These are phyloP conservation scores for Naegleria fowleri DNA, from an alignment of 208 protist genomes.

Conservation along the genomic window DNA sequence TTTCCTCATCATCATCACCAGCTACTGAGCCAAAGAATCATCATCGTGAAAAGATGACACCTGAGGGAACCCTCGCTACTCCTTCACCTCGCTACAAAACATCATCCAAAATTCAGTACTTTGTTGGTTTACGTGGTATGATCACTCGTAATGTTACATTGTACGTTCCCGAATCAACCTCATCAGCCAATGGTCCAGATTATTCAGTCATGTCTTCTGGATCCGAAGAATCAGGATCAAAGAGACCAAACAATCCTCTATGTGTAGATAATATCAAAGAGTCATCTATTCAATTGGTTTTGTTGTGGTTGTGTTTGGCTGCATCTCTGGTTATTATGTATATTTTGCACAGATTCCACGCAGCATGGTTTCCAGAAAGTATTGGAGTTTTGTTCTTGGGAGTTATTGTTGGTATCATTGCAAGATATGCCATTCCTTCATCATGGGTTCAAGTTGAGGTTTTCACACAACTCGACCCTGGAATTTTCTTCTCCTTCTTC, in stretches of 20 bases:
- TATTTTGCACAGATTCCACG: constrained; percentile 18
- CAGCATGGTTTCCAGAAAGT: constrained; percentile 20
- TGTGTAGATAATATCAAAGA: constrained; percentile 16
- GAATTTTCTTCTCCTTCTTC: constrained; percentile 16
- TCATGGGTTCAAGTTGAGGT: neutral
- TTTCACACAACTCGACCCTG: constrained; percentile 26
- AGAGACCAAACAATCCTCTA: neutral
- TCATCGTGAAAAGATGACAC: no score
- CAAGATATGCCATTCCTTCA: neutral
- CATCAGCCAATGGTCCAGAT: neutral
- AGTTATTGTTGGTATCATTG: neutral
- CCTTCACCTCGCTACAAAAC: no score
- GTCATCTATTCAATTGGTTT: neutral
- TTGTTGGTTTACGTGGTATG: neutral
- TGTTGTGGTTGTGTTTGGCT: neutral
- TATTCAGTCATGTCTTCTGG: neutral
- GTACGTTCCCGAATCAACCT: neutral
- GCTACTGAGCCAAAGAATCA: no score
- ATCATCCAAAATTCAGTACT: neutral
- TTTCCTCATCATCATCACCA: no score
- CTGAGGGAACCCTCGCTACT: no score
- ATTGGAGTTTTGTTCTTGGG: neutral
- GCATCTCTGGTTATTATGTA: neutral
- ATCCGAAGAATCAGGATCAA: neutral
- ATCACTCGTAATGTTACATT: neutral